Percentiles rank a stretch among this genome's conserved stretches.
Conservation (phyloP, 208 protist species). For the Zelonia costaricensis region DNA sequence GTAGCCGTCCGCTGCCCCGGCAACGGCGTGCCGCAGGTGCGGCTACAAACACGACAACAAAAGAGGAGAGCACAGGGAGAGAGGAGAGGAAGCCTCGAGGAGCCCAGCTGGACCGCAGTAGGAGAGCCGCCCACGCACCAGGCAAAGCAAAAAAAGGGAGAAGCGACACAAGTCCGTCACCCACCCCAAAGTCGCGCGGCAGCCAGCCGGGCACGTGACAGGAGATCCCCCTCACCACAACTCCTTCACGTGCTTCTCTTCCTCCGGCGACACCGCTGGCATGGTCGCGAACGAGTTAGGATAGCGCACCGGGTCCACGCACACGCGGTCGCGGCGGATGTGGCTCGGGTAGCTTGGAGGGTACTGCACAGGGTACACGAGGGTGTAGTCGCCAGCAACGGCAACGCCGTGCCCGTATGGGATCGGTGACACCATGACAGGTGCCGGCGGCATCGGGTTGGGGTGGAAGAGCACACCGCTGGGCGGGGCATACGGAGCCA, state of each 20-base stretch:
- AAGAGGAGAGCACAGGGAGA: too few species aligned
- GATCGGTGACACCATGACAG: not conserved
- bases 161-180: too few species aligned
- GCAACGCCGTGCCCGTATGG: slow-evolving; percentile 2
- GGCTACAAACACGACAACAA: too few species aligned
- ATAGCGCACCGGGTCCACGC: not conserved
- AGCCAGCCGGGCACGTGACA: too few species aligned
- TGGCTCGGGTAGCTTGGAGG: slow-evolving; percentile 10
- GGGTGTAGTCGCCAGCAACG: not conserved
- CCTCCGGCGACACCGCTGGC: slow-evolving; percentile 10
- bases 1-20: too few species aligned
- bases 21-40: too few species aligned
- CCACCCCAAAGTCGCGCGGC: too few species aligned
- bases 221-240: slow-evolving; percentile 11
- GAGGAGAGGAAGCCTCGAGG: too few species aligned
- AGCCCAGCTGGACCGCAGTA: too few species aligned
- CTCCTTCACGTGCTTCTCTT: slow-evolving; percentile 24
- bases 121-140: too few species aligned
- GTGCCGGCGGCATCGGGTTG: not conserved
- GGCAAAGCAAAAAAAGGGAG: too few species aligned
- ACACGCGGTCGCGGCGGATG: slow-evolving; percentile 3
- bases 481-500: not conserved
- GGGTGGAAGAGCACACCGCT: not conserved
- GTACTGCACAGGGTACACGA: not conserved
- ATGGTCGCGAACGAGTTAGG: not conserved